These are phyloP conservation scores for Melaleuca quinquenervia DNA, from an alignment of 345 rosid genomes.

Conservation along the genomic window DNA sequence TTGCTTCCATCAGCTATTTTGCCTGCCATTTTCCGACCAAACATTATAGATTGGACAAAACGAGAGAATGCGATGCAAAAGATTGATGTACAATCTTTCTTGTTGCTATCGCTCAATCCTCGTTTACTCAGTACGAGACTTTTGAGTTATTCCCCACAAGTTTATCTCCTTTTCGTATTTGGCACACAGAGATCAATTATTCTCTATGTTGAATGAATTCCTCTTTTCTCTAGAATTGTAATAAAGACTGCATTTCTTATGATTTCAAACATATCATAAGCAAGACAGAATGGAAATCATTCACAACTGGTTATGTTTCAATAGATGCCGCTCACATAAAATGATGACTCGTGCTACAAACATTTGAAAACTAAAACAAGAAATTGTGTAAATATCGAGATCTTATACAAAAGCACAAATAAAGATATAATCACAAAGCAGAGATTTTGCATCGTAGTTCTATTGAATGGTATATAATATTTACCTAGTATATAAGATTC, in stretches of 20 bases:
- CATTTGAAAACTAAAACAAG: not conserved
- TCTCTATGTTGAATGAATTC: no score
- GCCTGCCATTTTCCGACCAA: slow-evolving; percentile 1
- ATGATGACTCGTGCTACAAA: not conserved
- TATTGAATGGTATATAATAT: not conserved
- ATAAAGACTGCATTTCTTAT: not conserved
- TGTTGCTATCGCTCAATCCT: not conserved
- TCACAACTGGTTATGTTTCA: not conserved
- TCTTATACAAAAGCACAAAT: not conserved
- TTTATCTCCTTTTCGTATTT: not conserved
- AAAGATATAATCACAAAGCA: not conserved
- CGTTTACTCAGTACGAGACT: not conserved
- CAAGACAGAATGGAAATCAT: not conserved
- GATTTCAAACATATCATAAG: not conserved
- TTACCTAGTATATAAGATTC: not conserved
- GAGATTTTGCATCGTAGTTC: not conserved
- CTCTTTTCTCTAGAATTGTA: not conserved
- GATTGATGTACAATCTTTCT: not conserved
- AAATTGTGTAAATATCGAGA: not conserved
- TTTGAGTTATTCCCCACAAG: not conserved
- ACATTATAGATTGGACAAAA: not conserved
- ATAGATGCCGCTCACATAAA: not conserved
- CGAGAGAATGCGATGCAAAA: not conserved
- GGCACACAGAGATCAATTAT: no score
- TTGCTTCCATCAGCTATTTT: slow-evolving; percentile 29